phyloP scores from a whole-genome alignment of 257 asterid species.

The Leonotis leonurus region DNA sequence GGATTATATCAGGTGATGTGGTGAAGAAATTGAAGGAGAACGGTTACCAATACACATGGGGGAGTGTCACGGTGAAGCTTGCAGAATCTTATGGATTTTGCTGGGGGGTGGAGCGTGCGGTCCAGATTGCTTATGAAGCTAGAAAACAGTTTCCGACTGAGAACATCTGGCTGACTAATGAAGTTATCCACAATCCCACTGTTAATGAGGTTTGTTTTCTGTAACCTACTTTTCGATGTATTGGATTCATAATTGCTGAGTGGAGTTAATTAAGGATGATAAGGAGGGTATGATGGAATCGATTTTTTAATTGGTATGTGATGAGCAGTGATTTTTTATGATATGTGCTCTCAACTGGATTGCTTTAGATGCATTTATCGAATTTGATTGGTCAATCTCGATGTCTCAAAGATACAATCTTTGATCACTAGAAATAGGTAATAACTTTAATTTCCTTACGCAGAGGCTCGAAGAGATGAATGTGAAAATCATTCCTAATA shows the following conservation, averaged over 20 bases:
- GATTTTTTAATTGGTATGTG: too few species aligned
- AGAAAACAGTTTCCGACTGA: conserved; percentile 80
- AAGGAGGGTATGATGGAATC: too few species aligned
- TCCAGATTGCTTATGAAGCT: conserved; percentile 97
- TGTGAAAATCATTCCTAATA: conserved; percentile 56
- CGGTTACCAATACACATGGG: conserved; percentile 75
- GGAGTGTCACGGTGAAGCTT: conserved; percentile 81
- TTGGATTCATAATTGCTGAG: neutral
- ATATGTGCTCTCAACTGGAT: neutral
- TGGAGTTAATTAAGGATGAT: neutral
- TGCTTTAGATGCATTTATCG: neutral
- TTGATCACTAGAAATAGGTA: neutral
- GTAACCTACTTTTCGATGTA: neutral
- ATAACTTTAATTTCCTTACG: conserved; percentile 1
- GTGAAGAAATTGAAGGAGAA: conserved; percentile 83
- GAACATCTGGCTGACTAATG: conserved; percentile 89
- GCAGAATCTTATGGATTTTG: conserved; percentile 96
- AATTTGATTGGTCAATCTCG: neutral
- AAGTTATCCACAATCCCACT: conserved; percentile 91
- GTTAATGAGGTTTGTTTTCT: conserved; percentile 64
- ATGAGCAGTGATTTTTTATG: neutral
- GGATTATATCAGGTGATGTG: conserved; percentile 62
- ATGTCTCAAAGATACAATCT: conserved; percentile 4
- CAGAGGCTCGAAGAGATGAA: conserved; percentile 85
- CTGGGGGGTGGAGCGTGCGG: conserved; percentile 99